These are phyloP conservation scores for Phanerochaete carnosa DNA, from an alignment of 768 basidiomycete species.

Conservation along the genomic window DNA sequence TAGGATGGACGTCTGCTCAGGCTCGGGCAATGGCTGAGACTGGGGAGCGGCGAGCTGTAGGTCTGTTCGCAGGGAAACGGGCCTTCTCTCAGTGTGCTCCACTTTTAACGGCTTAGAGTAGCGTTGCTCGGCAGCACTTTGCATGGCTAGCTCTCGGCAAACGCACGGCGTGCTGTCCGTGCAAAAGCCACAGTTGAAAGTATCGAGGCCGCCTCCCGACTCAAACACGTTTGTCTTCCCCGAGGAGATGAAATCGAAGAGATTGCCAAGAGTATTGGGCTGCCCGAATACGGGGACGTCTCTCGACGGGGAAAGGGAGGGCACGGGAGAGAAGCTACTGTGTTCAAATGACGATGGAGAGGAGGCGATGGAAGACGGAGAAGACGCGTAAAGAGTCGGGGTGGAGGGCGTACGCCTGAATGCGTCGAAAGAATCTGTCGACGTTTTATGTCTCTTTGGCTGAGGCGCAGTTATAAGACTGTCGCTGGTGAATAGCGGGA, in stretches of 20 bases:
- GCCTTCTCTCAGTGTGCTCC: constrained; percentile 22
- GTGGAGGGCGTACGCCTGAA: constrained; percentile 13
- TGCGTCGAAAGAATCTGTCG: constrained; percentile 20
- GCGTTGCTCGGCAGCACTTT: constrained; percentile 34
- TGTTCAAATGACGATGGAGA: constrained; percentile 43
- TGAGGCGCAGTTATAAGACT: constrained; percentile 14
- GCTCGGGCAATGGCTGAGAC: constrained; percentile 17
- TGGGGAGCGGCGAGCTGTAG: constrained; percentile 12
- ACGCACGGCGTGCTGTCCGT: constrained; percentile 67
- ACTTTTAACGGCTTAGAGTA: constrained; percentile 22
- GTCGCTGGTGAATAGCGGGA: constrained; percentile 34
- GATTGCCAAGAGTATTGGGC: constrained; percentile 27
- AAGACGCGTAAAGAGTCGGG: constrained; percentile 18
- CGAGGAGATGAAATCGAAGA: constrained; percentile 38
- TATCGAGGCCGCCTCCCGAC: constrained; percentile 32
- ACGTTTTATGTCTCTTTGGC: constrained; percentile 38
- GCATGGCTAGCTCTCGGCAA: constrained; percentile 64
- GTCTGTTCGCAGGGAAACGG: background rate
- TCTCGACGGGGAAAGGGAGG: constrained; percentile 23
- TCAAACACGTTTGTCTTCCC: constrained; percentile 24
- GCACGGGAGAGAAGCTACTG: constrained; percentile 30
- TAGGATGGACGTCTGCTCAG: constrained; percentile 51
- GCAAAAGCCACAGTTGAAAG: constrained; percentile 76
- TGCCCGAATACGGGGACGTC: constrained; percentile 27
- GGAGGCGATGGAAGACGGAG: constrained; percentile 37